Base-by-base conservation (phyloP, 768 basidiomycete genomes). In the Pisolithus tinctorius region DNA sequence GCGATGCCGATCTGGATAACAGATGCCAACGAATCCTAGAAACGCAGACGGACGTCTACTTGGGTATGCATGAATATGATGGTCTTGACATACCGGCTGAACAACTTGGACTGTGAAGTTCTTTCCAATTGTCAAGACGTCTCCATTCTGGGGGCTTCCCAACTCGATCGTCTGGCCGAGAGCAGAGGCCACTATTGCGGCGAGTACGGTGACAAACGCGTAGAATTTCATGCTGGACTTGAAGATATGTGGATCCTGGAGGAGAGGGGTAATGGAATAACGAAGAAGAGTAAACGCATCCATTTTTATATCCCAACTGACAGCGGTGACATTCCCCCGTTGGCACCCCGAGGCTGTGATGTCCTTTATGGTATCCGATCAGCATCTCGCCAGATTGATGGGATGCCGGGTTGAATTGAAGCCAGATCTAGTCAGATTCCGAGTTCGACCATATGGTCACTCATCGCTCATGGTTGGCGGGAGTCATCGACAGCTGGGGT, bases 1-100 rank as follows among this genome's bases (percentile, higher is more conserved):
- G 66, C 66, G 16, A 66, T 68, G 36, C 66, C 65, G n/a, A 67
- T 62, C 44, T 67, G 63, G 45, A 54, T 55, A 45, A 58, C 58
- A 6, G 43, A 44, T 13, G 37, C 50, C 1, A 59, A 27, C 20
- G 64, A 66, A 27, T 0, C 17, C 65, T 68, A n/a, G 6, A 1
- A 14, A 25, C 9, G 7, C 5, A 30, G 13, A 14, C 47, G 13
- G 11, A 14, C 14, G 34, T 34, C 34, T 34, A 13, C 4, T 34
- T 34, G 37, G 30, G 36, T 26, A 20, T 27, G 4, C 16, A 23
- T n/a, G 10, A 8, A 46, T 14, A 16, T 3, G 11, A 34, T 29
- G 17, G 27, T 16, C 26, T 20, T 39, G 5, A 29, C 64, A 48
- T 41, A 67, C 65, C 2, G 66, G 65, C 23, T 38, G 14, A 39